Evolutionary conservation across 148 eudicot genomes (phyloP).

Genomic region (Diospyros lotus): DNA sequence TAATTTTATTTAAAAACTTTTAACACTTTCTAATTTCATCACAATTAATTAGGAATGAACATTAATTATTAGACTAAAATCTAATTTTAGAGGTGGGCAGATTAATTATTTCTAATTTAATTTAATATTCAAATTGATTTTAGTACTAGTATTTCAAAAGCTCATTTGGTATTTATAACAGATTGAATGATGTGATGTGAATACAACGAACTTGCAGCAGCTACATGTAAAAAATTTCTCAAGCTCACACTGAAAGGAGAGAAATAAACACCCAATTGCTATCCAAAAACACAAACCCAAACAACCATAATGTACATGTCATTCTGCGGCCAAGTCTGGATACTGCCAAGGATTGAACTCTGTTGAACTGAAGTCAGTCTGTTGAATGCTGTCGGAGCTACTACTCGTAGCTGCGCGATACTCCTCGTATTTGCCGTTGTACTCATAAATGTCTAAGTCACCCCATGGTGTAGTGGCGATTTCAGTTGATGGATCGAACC

Average conservation of each 20-base stretch:
- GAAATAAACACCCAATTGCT: not conserved
- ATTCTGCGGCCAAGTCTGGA: constrained; percentile 35
- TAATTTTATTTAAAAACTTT: too few species aligned
- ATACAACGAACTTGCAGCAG: not conserved
- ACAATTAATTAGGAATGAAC: too few species aligned
- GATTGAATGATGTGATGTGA: not conserved
- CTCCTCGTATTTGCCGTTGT: constrained; percentile 59
- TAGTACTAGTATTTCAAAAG: not conserved
- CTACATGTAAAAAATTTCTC: not conserved
- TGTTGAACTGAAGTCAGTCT: constrained; percentile 32
- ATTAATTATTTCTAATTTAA: too few species aligned
- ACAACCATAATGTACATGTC: constrained; percentile 14
- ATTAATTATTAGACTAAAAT: too few species aligned
- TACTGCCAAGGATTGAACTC: constrained; percentile 89
- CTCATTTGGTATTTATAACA: not conserved
- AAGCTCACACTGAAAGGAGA: constrained; percentile 1
- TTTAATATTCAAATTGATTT: too few species aligned
- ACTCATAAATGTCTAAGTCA: constrained; percentile 66
- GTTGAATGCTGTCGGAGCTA: constrained; percentile 29
- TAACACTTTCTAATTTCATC: too few species aligned
- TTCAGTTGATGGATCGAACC: constrained; percentile 59
- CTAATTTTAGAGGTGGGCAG: too few species aligned
- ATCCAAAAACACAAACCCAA: not conserved
- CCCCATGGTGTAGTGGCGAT: constrained; percentile 78
- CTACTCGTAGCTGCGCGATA: constrained; percentile 39